Conservation (phyloP, 331 rosid genomes). For the Prunus yedoensis region DNA sequence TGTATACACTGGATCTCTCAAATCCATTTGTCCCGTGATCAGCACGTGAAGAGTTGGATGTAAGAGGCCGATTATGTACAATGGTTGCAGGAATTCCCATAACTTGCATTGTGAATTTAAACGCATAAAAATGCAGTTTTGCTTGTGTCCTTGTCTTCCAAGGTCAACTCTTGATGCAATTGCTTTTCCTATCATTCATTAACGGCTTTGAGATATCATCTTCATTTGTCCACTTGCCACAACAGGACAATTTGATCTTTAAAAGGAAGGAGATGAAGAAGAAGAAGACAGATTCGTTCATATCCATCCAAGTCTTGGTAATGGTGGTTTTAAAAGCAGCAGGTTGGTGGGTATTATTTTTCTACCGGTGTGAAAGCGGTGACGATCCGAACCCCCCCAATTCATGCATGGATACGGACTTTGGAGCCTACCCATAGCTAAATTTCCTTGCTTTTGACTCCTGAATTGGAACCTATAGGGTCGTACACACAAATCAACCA, state of each 20-base stretch:
- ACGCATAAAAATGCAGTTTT: background rate
- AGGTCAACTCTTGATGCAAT: background rate
- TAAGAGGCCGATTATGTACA: background rate
- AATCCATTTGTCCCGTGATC: background rate
- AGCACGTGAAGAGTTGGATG: background rate
- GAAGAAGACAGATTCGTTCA: background rate
- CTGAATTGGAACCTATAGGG: background rate
- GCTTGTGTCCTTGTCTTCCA: background rate
- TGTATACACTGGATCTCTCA: background rate
- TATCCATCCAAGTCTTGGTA: background rate
- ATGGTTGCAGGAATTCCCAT: background rate
- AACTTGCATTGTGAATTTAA: background rate
- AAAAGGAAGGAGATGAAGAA: background rate
- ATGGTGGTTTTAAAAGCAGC: too few relatives aligned
- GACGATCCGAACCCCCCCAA: background rate
- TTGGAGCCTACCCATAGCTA: conserved; percentile 11
- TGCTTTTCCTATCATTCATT: background rate
- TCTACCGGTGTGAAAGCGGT: conserved; percentile 4
- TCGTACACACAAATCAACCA: background rate
- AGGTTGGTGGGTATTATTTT: background rate
- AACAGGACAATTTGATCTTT: conserved; percentile 9
- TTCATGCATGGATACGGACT: conserved; percentile 12
- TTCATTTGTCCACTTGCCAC: conserved; percentile 3
- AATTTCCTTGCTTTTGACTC: conserved; percentile 8
- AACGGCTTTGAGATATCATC: conserved; percentile 1